Conservation (phyloP, 129 eudicot species). For the Silybum marianum region DNA sequence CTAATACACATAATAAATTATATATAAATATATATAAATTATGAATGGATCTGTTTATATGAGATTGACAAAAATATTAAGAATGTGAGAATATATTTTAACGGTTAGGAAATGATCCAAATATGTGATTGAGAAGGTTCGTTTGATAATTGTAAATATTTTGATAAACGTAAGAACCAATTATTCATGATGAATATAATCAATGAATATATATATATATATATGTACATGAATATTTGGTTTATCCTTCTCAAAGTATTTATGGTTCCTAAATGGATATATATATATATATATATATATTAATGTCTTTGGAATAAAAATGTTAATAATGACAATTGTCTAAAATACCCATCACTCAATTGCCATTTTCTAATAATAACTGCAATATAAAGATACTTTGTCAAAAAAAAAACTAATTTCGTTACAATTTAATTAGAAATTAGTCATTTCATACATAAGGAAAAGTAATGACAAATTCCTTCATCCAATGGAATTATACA, state of each 20-base stretch:
- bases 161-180: background rate
- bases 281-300: no score
- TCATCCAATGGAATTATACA: background rate
- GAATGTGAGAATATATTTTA: background rate
- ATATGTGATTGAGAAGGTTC: no score
- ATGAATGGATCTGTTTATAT: no score
- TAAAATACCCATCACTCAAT: background rate
- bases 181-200: background rate
- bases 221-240: background rate
- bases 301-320: background rate
- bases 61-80: no score
- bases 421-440: background rate
- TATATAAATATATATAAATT: background rate
- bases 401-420: background rate
- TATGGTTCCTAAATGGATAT: background rate
- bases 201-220: no score
- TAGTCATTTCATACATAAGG: background rate
- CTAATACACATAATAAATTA: constrained; percentile 26
- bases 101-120: no score
- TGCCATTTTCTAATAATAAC: background rate
- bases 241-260: no score
- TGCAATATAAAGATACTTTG: background rate
- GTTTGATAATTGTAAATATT: no score
- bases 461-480: background rate
- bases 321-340: background rate